Conservation (phyloP, 352 stramenopile genomes). For the Pythium brassicae region DNA sequence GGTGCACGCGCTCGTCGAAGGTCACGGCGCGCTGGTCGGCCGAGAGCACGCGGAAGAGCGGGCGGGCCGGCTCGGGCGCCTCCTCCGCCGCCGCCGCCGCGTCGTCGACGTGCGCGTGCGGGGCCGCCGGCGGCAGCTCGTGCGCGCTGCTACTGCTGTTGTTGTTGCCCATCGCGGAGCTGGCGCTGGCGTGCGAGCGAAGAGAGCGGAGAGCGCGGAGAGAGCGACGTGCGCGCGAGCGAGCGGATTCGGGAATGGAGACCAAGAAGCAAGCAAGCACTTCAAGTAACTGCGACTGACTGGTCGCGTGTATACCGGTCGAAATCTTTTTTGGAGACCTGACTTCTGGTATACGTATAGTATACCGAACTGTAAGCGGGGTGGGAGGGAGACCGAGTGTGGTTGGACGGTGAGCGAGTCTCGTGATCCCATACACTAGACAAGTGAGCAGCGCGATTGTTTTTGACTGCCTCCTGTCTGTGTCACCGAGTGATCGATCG, state of each 20-base stretch:
- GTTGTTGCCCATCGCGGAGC: background rate
- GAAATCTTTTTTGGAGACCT: too few species aligned
- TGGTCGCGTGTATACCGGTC: too few species aligned
- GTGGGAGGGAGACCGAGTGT: too few species aligned
- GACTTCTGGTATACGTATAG: too few species aligned
- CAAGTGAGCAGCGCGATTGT: too few species aligned
- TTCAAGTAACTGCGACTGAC: too few species aligned
- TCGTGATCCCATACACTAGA: too few species aligned
- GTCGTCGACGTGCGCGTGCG: background rate
- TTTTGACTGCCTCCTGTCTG: too few species aligned
- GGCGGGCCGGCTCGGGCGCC: background rate
- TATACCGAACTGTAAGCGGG: too few species aligned
- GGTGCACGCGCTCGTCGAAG: slow-evolving; percentile 78
- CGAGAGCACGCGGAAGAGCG: slow-evolving; percentile 61
- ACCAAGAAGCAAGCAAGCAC: too few species aligned
- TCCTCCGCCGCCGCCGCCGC: background rate
- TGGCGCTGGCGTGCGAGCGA: background rate
- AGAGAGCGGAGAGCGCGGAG: background rate
- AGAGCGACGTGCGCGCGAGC: background rate
- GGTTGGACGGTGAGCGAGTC: too few species aligned
- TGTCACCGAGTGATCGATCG: too few species aligned
- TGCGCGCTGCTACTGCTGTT: background rate
- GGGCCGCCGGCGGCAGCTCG: background rate
- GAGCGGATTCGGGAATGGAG: background rate
- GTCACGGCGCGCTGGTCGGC: slow-evolving; percentile 70